Base-by-base conservation (phyloP, 2,329 filamentous ascomycete genomes). In the Hypoxylon sp. region DNA sequence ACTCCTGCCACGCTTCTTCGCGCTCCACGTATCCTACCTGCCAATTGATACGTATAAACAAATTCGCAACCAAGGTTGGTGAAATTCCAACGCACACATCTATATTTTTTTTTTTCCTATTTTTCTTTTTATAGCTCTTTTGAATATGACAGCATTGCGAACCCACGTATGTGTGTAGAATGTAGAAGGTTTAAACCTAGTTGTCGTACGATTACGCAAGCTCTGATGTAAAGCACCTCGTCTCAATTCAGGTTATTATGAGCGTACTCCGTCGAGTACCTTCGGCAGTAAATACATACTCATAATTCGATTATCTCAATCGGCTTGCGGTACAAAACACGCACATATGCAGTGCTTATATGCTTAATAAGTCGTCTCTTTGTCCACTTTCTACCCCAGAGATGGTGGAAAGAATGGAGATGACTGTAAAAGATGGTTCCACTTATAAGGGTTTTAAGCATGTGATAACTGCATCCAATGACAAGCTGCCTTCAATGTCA, bases 171-270 rank as follows among this genome's bases (percentile, higher is more conserved):
- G 45, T 23, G 21, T 23, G 30, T 52, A 43, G 30, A 53, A 14
- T 21, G 3, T 19, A 38, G 46, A 25, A 52, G 34, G 45, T 28
- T 45, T 34, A 45, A 59, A 66, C 63, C 56, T 67, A 67, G 62
- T 64, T 5, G 56, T 67, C 21, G 43, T 36, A 59, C 60, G 43
- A 69, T 69, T 61, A 67, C 67, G 67, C 63, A 69, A 65, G 63
- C 64, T 49, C 17, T 19, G 28, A 45, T 2, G 30, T 52, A 23
- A 11, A 21, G 23, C 11, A 34, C 13, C 19, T 58, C 43, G 6
- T 28, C 30, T 38, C 9, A 23, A 30, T 56, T 32, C n/a, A 28
- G 5, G n/a, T 45, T 55, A 11, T 9, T 45, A 45, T 19, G 9
- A 21, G 2, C 19, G 10, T 21, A 21, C 38, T 43, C 11, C 38